These are phyloP conservation scores for Alternaria incomplexa DNA, from an alignment of 2,329 filamentous ascomycete species.

Conservation along the genomic window DNA sequence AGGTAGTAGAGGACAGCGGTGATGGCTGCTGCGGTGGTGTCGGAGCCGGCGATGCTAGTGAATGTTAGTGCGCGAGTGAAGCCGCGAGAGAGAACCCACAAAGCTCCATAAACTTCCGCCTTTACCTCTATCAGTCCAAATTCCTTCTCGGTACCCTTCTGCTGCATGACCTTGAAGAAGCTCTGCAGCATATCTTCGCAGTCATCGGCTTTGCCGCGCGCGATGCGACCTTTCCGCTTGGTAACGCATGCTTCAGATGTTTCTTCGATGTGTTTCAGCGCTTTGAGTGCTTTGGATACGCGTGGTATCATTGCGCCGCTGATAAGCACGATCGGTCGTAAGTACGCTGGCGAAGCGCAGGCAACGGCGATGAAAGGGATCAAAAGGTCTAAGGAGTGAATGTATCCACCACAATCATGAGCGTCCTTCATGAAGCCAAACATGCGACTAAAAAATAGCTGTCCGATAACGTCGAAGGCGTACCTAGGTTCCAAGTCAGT, in stretches of 20 bases:
- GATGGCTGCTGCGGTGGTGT: conserved; percentile 74
- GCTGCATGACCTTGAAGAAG: neutral
- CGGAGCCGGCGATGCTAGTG: neutral
- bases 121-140: conserved; percentile 4
- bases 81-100: too few relatives aligned
- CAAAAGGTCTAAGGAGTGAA: neutral
- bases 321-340: neutral
- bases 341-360: neutral
- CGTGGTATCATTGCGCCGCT: neutral
- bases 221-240: neutral
- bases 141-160: neutral
- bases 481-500: conserved; percentile 3
- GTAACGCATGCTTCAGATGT: neutral
- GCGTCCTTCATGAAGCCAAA: conserved; percentile 1
- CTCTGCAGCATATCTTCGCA: neutral
- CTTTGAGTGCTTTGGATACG: neutral
- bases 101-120: conserved; percentile 2
- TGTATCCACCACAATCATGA: neutral
- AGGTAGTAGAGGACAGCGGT: conserved; percentile 74
- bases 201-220: neutral
- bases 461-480: conserved; percentile 10
- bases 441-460: conserved; percentile 11
- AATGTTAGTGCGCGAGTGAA: neutral
- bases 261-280: neutral
- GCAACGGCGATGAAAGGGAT: neutral